Conservation (phyloP, 148 eudicot species). For the Agrostemma githago region DNA sequence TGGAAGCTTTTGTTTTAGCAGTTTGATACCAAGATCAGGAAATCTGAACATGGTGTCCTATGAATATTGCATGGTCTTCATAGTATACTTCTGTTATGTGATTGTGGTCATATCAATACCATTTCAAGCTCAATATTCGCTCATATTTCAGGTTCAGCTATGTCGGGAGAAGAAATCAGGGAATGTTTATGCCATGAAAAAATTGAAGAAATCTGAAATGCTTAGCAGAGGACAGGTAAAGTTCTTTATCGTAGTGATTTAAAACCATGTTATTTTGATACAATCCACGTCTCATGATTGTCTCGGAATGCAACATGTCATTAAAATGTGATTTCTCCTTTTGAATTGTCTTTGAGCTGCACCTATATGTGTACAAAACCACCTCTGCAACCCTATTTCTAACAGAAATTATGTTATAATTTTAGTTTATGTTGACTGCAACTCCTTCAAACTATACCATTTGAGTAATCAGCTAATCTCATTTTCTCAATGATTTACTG, state of each 20-base stretch:
- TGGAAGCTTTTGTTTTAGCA: no score
- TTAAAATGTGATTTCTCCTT: constrained; percentile 16
- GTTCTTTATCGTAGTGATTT: not conserved
- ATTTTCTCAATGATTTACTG: not conserved
- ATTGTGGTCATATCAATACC: not conserved
- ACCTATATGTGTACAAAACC: not conserved
- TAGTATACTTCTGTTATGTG: not conserved
- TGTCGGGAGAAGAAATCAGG: constrained; percentile 92
- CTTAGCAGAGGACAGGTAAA: constrained; percentile 87
- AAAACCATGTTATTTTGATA: not conserved
- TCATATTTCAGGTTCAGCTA: constrained; percentile 59
- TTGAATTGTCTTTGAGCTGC: constrained; percentile 13
- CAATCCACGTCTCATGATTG: not conserved
- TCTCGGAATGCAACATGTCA: not conserved
- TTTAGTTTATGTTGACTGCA: no score
- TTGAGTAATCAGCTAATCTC: not conserved
- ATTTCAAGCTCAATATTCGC: not conserved
- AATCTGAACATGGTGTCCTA: no score
- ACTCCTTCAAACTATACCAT: no score
- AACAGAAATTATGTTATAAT: not conserved
- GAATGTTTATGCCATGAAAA: constrained; percentile 90
- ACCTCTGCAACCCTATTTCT: not conserved
- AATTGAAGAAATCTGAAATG: constrained; percentile 96
- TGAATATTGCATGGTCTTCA: no score
- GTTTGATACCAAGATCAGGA: no score